Evolutionary conservation across 2,329 filamentous ascomycete genomes (phyloP), one percentile per base, ranked within the genome.

Genomic region (Cladophialophora bantiana): DNA sequence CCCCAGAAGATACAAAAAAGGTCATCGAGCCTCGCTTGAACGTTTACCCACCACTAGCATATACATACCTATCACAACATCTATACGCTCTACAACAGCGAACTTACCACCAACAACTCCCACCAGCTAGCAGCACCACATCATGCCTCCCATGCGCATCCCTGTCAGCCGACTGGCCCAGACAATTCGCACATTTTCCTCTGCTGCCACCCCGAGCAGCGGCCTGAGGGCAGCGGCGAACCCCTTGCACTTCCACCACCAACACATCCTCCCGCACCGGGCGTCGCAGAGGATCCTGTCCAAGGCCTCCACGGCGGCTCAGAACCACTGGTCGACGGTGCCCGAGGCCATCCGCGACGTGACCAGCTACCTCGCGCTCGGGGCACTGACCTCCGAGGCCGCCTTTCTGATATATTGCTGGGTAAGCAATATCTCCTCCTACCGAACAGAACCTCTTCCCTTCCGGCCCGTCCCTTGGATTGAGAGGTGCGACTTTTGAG

Each of bases 341-440:
- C 66, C 68, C 32, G 31, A 62, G 38, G 18, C 60, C 13, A 58
- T 70, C 10, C 68, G 68, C 13, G 68, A 70, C 50, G 60, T 53
- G 36, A 66, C 62, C 34, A 68, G 66, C 45, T 70, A 70, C 48
- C 38, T 57, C 20, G 68, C 68, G n/a, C 63, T 70, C 7, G 68
- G 62, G 34, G 68, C 63, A 40, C 50, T 70, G 57, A 67, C 68
- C n/a, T 66, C 68, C 7, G 62, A 60, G 56, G 66, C 61, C 34
- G 66, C 68, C 40, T 70, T 68, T 53, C 15, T 68, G 66, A 53
- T 70, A 45, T 70, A 70, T 66, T 70, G 63, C 64, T 63, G 62
- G 68, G 68, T 70, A 68, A 68, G 68, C 66, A 68, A 70, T 65
- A 56, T 66, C 45, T 66, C 66, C 56, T 68, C 65, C 26, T 70